Evolutionary conservation across 2,329 filamentous ascomycete genomes (phyloP).

Genomic region (Penicillium sp.): DNA sequence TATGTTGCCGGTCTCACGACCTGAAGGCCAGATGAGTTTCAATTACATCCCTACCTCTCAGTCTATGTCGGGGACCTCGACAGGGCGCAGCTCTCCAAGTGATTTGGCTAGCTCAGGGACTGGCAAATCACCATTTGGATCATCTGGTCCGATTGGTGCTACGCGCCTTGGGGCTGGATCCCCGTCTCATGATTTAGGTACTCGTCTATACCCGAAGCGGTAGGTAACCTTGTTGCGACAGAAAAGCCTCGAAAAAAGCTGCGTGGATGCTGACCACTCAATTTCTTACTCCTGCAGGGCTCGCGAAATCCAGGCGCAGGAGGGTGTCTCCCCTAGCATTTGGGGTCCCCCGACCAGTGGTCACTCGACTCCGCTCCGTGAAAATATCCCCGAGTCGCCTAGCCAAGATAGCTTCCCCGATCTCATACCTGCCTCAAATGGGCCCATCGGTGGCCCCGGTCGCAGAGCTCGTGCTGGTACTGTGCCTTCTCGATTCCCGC

Average conservation of each 20-base stretch:
- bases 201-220: slow-evolving; percentile 85
- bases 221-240: slow-evolving; percentile 45
- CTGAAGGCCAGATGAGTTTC: slow-evolving; percentile 75
- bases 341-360: slow-evolving; percentile 97
- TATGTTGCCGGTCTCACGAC: slow-evolving; percentile 79
- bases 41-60: slow-evolving; percentile 68
- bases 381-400: slow-evolving; percentile 95
- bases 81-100: slow-evolving; percentile 71
- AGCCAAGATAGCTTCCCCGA: slow-evolving; percentile 89
- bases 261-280: slow-evolving; percentile 1
- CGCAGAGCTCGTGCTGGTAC: slow-evolving; percentile 87
- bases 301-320: slow-evolving; percentile 93
- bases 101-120: slow-evolving; percentile 61
- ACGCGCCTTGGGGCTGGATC: slow-evolving; percentile 81
- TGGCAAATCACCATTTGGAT: slow-evolving; percentile 66
- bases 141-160: slow-evolving; percentile 51
- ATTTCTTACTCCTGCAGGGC: slow-evolving; percentile 54
- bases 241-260: slow-evolving; percentile 1
- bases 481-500: slow-evolving; percentile 89
- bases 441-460: slow-evolving; percentile 58
- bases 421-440: slow-evolving; percentile 65
- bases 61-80: slow-evolving; percentile 71
- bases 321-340: slow-evolving; percentile 70
- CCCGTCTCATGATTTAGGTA: slow-evolving; percentile 85
- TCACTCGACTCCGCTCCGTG: slow-evolving; percentile 89